Evolutionary conservation across 2,329 filamentous ascomycete genomes (phyloP).

Genomic region (Aspergillus ibericus): DNA sequence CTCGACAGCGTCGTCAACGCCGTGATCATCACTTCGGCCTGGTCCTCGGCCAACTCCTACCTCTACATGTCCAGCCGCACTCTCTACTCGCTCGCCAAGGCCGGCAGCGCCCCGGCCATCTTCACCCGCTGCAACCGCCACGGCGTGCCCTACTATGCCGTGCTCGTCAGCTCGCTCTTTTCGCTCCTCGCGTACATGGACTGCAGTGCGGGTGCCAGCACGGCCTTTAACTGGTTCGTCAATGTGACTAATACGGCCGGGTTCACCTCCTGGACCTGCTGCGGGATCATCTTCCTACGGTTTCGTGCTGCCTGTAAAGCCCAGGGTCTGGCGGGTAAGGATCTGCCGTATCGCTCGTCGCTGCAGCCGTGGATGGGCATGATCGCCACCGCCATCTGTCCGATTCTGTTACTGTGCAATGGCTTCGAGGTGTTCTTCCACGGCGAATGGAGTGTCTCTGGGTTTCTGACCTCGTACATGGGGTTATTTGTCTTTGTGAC

Average conservation of each 20-base stretch:
- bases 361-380: constrained; percentile 70
- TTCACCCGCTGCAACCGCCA: constrained; percentile 51
- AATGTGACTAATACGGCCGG: constrained; percentile 23
- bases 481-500: constrained; percentile 58
- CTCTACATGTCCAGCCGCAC: constrained; percentile 66
- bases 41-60: constrained; percentile 66
- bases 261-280: constrained; percentile 45
- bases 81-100: constrained; percentile 65
- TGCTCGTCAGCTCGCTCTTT: constrained; percentile 61
- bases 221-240: constrained; percentile 53
- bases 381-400: constrained; percentile 41
- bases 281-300: constrained; percentile 66
- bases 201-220: constrained; percentile 59
- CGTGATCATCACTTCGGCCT: constrained; percentile 65
- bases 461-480: constrained; percentile 62
- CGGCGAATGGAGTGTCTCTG: constrained; percentile 57
- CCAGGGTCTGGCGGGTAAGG: constrained; percentile 65
- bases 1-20: constrained; percentile 71
- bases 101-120: constrained; percentile 59
- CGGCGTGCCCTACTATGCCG: constrained; percentile 69
- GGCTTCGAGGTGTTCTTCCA: constrained; percentile 45
- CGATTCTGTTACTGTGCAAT: constrained; percentile 4
- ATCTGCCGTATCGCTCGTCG: constrained; percentile 65
- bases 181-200: constrained; percentile 69
- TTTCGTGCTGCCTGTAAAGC: constrained; percentile 67